Percentiles rank a stretch among this genome's conserved stretches.
Conservation (phyloP, 805 yeast species). For the Kodamaea kaohsiungensis region DNA sequence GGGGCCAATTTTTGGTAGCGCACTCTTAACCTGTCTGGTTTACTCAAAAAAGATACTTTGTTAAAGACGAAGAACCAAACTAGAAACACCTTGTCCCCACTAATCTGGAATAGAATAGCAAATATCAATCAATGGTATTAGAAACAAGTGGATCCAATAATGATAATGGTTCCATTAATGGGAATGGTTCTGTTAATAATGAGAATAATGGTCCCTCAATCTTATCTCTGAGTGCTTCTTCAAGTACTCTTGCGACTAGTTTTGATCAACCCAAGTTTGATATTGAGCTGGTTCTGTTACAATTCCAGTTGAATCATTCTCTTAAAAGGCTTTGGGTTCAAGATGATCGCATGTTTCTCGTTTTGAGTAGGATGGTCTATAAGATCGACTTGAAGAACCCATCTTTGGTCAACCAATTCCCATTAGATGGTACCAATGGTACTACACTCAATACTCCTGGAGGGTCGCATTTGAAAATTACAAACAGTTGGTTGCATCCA, state of each 20-base stretch:
- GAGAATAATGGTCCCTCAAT: background rate
- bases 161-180: background rate
- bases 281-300: slow-evolving; percentile 41
- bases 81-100: background rate
- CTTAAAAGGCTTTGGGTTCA: slow-evolving; percentile 29
- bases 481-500: slow-evolving; percentile 39
- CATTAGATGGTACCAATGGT: slow-evolving; percentile 18
- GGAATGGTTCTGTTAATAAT: background rate
- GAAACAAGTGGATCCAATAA: background rate
- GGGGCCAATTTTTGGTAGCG: background rate
- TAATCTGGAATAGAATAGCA: background rate
- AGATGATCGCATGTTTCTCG: slow-evolving; percentile 36
- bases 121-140: background rate
- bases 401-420: slow-evolving; percentile 26
- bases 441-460: background rate
- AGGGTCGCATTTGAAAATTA: slow-evolving; percentile 11
- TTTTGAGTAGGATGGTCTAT: slow-evolving; percentile 21
- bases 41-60: background rate
- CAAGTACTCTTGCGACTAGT: background rate
- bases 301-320: slow-evolving; percentile 31
- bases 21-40: background rate
- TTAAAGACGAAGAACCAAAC: background rate
- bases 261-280: slow-evolving; percentile 4
- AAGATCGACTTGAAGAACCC: slow-evolving; percentile 40
- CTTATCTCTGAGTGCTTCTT: background rate